phyloP scores from a whole-genome alignment of 1,284 basidiomycete species.

The Tilletia horrida region DNA sequence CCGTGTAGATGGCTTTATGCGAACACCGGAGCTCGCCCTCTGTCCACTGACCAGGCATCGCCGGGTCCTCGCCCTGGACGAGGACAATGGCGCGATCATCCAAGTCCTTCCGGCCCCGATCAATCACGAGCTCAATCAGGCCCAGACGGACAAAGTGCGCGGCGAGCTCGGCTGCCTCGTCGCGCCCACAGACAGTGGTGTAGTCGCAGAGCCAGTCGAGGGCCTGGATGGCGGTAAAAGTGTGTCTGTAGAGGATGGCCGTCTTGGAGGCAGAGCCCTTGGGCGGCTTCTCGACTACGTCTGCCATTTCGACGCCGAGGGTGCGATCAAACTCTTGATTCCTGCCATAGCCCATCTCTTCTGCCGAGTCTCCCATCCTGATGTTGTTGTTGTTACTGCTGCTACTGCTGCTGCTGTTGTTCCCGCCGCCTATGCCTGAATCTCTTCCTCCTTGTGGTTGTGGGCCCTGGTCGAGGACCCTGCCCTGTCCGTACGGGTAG shows the following conservation, averaged over 20 bases:
- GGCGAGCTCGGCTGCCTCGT: constrained; percentile 94
- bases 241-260: constrained; percentile 62
- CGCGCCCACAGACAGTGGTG: constrained; percentile 88
- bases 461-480: not conserved
- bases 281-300: constrained; percentile 64
- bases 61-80: constrained; percentile 40
- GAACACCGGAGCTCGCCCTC: constrained; percentile 82
- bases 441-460: not conserved
- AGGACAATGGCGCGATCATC: constrained; percentile 40
- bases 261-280: constrained; percentile 22
- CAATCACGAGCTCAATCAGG: constrained; percentile 72
- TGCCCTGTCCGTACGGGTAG: constrained; percentile 17
- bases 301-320: constrained; percentile 59
- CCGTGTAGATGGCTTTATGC: constrained; percentile 85
- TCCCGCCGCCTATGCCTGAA: not conserved
- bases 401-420: not conserved
- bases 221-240: constrained; percentile 79
- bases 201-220: constrained; percentile 98
- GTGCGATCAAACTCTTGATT: constrained; percentile 56
- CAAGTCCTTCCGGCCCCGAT: constrained; percentile 55
- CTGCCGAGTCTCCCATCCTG: not conserved
- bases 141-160: constrained; percentile 97
- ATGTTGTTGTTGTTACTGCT: not conserved
- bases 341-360: too few species aligned
- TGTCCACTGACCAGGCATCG: constrained; percentile 30